A percentile compares a stretch with the other conserved stretches of the same genome.
These are phyloP conservation scores for Ulota crispa DNA, from an alignment of 225 moss, liverwort and hornwort species.

Conservation along the genomic window DNA sequence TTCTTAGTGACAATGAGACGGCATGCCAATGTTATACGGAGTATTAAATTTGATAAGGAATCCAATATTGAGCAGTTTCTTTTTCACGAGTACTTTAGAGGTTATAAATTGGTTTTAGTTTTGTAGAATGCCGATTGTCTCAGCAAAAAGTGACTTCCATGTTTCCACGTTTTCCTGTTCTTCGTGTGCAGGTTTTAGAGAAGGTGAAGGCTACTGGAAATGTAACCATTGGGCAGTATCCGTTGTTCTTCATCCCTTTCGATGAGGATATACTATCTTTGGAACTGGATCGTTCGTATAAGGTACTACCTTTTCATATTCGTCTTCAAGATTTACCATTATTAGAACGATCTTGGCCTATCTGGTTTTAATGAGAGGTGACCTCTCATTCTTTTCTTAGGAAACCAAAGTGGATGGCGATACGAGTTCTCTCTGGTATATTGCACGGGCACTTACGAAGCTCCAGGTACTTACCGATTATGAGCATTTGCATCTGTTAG, in stretches of 20 bases:
- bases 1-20: neutral
- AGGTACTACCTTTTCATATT: constrained; percentile 42
- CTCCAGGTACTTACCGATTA: constrained; percentile 63
- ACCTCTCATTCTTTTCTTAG: constrained; percentile 34
- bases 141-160: constrained; percentile 2
- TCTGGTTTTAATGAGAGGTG: constrained; percentile 21
- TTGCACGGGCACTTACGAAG: constrained; percentile 72
- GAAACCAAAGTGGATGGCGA: constrained; percentile 97
- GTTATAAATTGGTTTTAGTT: neutral
- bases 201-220: constrained; percentile 72
- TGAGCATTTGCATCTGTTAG: constrained; percentile 19
- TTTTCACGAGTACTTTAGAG: constrained; percentile 8
- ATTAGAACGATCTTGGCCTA: constrained; percentile 13
- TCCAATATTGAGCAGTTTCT: neutral
- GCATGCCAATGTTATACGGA: constrained; percentile 7
- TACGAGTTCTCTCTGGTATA: constrained; percentile 86
- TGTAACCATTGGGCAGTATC: constrained; percentile 76
- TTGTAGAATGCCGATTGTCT: constrained; percentile 2
- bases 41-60: neutral
- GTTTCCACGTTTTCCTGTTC: constrained; percentile 13
- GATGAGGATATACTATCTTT: constrained; percentile 95
- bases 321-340: constrained; percentile 11
- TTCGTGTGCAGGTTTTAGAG: constrained; percentile 67
- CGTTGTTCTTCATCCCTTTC: constrained; percentile 92
- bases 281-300: constrained; percentile 82